Evolutionary conservation across 2,329 filamentous ascomycete species (phyloP).

Genomic region (Aschersonia sp.): DNA sequence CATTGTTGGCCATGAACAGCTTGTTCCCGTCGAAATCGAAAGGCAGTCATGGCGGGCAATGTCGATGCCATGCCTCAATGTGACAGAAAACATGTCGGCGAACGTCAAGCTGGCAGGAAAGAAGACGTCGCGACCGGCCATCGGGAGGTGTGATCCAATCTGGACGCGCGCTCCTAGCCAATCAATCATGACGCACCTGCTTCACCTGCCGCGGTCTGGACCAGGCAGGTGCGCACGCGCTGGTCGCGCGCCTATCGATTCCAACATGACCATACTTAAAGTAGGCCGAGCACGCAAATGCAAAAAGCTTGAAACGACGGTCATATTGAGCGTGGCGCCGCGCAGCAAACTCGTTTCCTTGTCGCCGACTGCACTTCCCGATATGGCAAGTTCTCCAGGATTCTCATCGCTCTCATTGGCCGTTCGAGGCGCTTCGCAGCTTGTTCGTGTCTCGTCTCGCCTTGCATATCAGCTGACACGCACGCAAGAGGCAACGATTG

Average conservation of each 20-base stretch:
- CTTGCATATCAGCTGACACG: no score
- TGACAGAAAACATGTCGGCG: neutral
- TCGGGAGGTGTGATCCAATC: neutral
- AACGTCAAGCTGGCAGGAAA: neutral
- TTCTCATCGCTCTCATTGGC: neutral
- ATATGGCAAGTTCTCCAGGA: neutral
- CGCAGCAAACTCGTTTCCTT: neutral
- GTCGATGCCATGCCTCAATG: no score
- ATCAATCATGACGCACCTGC: slow-evolving; percentile 9
- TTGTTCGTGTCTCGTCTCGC: no score
- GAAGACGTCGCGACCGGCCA: neutral
- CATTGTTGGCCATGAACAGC: no score
- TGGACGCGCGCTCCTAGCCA: slow-evolving; percentile 8
- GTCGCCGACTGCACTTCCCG: neutral
- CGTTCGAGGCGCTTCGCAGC: neutral
- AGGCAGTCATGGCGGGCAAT: no score
- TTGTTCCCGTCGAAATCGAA: no score
- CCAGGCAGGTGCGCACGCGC: slow-evolving; percentile 2
- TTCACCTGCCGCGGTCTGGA: slow-evolving; percentile 4
- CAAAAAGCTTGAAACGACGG: no score
- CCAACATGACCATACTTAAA: neutral
- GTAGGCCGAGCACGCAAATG: no score
- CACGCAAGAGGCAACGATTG: neutral
- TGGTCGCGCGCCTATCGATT: neutral
- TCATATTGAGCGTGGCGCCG: no score